phyloP scores from a whole-genome alignment of 169 alveolate genomes.

The Perkinsus chesapeaki region DNA sequence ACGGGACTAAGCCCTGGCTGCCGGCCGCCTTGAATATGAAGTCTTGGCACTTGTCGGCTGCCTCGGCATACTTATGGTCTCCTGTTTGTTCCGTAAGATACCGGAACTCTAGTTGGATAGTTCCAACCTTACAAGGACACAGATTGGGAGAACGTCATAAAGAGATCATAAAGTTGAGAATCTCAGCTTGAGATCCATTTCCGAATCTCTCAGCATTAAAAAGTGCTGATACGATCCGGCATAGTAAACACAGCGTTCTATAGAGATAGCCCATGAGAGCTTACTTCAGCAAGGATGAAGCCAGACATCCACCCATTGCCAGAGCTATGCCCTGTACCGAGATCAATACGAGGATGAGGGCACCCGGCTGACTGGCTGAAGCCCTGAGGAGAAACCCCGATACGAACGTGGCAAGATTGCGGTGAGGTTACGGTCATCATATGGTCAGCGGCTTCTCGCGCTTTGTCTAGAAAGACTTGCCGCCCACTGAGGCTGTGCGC shows the following conservation, averaged over 20 bases:
- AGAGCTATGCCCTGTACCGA: not conserved
- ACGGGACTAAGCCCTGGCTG: not conserved
- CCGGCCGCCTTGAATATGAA: not conserved
- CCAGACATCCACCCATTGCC: conserved; percentile 6
- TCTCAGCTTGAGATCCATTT: not conserved
- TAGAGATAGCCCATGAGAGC: not conserved
- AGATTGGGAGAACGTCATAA: too few species aligned
- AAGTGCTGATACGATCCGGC: too few species aligned
- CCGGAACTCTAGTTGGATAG: conserved; percentile 17
- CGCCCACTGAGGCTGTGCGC: conserved; percentile 20
- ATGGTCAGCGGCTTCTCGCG: conserved; percentile 15
- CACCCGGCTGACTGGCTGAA: not conserved
- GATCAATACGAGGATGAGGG: conserved; percentile 15
- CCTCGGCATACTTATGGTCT: conserved; percentile 8
- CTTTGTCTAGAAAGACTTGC: conserved; percentile 16
- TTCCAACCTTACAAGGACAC: conserved; percentile 14
- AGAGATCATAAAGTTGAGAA: not conserved
- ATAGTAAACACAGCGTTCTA: too few species aligned
- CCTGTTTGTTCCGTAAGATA: conserved; percentile 10
- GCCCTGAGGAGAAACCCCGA: not conserved
- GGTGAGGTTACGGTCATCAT: not conserved
- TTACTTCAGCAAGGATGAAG: conserved; percentile 14
- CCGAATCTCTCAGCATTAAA: too few species aligned
- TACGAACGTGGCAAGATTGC: not conserved
- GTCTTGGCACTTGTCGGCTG: not conserved